Base-by-base conservation (phyloP, 495 filamentous ascomycete genomes). In the Ascobolus immersus region DNA sequence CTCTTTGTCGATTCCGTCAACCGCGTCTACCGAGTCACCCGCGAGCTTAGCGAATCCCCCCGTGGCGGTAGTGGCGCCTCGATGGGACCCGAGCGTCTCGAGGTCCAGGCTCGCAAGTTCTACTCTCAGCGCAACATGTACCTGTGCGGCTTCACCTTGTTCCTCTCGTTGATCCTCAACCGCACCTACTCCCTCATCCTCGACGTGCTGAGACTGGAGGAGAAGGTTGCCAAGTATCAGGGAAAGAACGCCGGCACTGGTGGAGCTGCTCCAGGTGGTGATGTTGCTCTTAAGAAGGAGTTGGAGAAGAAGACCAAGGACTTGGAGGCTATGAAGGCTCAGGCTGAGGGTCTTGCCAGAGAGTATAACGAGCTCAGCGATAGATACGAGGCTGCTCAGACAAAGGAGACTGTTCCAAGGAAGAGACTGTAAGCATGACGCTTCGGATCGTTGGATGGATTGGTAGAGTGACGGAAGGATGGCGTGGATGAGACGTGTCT, bases 61-160 rank as follows among this genome's bases (percentile, higher is more conserved):
- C 30, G 11, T 13, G 27, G 20, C 28, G 57, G 57, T 42, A 70
- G 67, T 42, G 67, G 69, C 31, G 67, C 72, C 33, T 62, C 89
- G 23, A 71, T 72, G 51, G 77, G 89, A 32, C 73, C 75, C 53
- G 86, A 91, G 52, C 80, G 86, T 40, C 78, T 89, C 69, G 86
- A 96, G 57, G 80, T 93, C 12, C 86, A 96, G 55, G 86, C 86
- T 38, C 82, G 86, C 62, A 94, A 94, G 56, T 96, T 96, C 64
- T 96, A 96, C 68, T 90, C 82, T 38, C 82, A 96, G 60, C 84
- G 86, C 51, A 96, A 96, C 69, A 93, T 96, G 89, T 96, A 96
- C 60, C 80, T 96, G 36, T 94, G 89, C 58, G 86, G 86, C 45
- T 96, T 96, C 63, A 96, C 86, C 0, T 74, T 94, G 38, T 96